Percentiles rank a stretch among this genome's conserved stretches.
These are phyloP conservation scores for Aspergillus chevalieri DNA, from an alignment of 2,329 filamentous ascomycete species.

Conservation along the genomic window DNA sequence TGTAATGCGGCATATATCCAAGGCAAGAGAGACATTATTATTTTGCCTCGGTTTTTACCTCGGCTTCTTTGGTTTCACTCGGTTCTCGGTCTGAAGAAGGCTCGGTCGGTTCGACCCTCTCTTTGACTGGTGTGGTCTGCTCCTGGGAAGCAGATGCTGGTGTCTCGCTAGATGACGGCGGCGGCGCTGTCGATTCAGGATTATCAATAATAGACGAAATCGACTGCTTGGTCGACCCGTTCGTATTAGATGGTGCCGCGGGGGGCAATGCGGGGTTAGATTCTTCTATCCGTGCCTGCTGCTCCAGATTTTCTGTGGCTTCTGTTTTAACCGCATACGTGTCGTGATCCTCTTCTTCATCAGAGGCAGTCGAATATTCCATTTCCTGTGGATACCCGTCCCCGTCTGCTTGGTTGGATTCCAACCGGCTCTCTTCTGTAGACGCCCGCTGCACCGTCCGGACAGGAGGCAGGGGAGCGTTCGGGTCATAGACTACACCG, in stretches of 20 bases:
- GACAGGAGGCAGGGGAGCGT: constrained; percentile 30
- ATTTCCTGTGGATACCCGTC: constrained; percentile 26
- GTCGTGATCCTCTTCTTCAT: constrained; percentile 21
- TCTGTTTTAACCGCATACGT: constrained; percentile 28
- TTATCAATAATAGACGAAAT: constrained; percentile 37
- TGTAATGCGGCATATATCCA: constrained; percentile 2
- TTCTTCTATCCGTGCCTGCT: constrained; percentile 14
- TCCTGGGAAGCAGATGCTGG: constrained; percentile 14
- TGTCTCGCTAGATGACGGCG: constrained; percentile 16
- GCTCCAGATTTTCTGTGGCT: constrained; percentile 13
- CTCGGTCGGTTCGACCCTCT: background rate
- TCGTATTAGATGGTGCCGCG: constrained; percentile 5
- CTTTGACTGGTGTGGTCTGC: constrained; percentile 1
- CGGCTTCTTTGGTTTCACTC: constrained; percentile 14
- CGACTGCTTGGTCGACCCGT: constrained; percentile 31
- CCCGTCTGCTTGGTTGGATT: constrained; percentile 21
- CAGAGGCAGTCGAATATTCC: constrained; percentile 26
- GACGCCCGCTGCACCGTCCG: constrained; percentile 26
- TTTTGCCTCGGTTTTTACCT: constrained; percentile 15
- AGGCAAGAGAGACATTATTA: background rate
- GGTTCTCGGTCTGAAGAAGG: background rate
- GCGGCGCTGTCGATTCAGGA: constrained; percentile 18
- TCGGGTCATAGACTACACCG: constrained; percentile 33
- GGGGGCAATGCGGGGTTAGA: constrained; percentile 5
- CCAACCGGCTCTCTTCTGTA: constrained; percentile 29